phyloP scores from a whole-genome alignment of 2,329 filamentous ascomycete species.

The Apiospora aurea region DNA sequence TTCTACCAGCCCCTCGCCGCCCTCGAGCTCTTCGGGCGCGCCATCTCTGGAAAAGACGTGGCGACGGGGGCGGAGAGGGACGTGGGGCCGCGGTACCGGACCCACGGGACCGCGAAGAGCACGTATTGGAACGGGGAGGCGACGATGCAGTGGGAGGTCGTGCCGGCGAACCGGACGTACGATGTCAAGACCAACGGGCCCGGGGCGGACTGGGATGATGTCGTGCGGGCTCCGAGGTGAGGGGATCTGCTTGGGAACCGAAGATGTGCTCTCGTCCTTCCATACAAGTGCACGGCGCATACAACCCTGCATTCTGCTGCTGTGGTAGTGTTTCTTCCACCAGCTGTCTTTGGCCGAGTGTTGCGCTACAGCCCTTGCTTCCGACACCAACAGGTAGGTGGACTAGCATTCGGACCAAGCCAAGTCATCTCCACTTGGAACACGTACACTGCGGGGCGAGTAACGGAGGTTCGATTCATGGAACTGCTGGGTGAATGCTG shows the following conservation, averaged over 20 bases:
- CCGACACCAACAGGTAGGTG: too few species aligned
- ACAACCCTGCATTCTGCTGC: too few species aligned
- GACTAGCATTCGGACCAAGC: too few species aligned
- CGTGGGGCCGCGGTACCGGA: conserved; percentile 40
- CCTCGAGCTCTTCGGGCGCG: conserved; percentile 57
- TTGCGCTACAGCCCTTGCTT: too few species aligned
- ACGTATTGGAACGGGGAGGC: conserved; percentile 53
- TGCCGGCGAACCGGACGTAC: conserved; percentile 43
- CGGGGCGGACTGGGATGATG: conserved; percentile 37
- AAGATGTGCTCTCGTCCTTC: too few species aligned
- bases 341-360: too few species aligned
- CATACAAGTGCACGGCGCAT: too few species aligned
- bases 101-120: conserved; percentile 47
- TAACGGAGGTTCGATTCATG: too few species aligned
- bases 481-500: background rate
- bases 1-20: conserved; percentile 61
- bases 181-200: conserved; percentile 41
- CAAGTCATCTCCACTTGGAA: too few species aligned
- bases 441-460: too few species aligned
- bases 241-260: too few species aligned
- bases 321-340: too few species aligned
- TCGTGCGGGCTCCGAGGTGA: background rate
- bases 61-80: conserved; percentile 49
- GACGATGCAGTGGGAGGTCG: conserved; percentile 44
- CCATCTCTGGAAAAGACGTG: conserved; percentile 55